phyloP scores from a whole-genome alignment of 257 asterid genomes.

The Solanum pimpinellifolium region DNA sequence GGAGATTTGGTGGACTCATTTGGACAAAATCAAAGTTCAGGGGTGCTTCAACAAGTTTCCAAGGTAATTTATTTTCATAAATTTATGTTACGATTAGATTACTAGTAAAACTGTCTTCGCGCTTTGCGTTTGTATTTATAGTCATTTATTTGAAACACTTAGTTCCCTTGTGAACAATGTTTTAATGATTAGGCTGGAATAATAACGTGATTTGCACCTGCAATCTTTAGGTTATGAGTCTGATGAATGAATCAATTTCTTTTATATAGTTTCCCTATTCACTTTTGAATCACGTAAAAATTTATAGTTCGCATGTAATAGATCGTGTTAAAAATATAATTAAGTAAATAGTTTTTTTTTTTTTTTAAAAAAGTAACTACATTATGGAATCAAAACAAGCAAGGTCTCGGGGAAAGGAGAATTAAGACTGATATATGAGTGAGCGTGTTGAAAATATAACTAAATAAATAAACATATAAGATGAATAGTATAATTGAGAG shows the following conservation, averaged over 20 bases:
- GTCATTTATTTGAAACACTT: not conserved
- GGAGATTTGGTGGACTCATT: conserved; percentile 49
- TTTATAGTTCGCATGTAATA: not conserved
- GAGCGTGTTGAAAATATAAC: too few species aligned
- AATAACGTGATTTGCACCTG: not conserved
- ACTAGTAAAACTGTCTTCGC: not conserved
- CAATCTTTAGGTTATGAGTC: not conserved
- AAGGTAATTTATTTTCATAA: conserved; percentile 15
- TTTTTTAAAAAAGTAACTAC: too few species aligned
- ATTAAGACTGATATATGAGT: not conserved
- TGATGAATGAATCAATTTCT: not conserved
- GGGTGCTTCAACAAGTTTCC: conserved; percentile 34
- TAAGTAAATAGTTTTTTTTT: not conserved
- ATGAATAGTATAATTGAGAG: too few species aligned
- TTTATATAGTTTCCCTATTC: not conserved
- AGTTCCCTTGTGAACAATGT: not conserved
- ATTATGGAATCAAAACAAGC: too few species aligned
- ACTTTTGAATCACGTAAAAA: not conserved
- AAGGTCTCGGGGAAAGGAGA: not conserved
- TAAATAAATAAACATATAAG: too few species aligned
- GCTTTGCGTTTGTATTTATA: not conserved
- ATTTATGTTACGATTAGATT: too few species aligned
- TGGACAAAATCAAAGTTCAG: conserved; percentile 23
- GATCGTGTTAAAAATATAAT: not conserved
- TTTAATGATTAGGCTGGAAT: not conserved